Conservation (phyloP, 1,139 yeast genomes). For the Hemisphaericaspora subhashii region DNA sequence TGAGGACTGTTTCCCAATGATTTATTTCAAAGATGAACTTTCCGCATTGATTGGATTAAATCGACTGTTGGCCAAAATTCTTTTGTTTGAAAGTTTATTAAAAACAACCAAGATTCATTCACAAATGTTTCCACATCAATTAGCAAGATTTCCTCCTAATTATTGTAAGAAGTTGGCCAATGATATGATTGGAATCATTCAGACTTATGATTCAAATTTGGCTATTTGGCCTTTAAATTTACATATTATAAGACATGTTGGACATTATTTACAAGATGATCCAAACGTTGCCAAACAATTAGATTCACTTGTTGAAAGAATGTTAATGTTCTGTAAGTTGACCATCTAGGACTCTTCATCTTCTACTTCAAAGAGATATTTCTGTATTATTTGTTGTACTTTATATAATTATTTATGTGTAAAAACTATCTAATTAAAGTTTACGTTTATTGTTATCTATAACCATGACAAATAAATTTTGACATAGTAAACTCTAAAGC, state of each 20-base stretch:
- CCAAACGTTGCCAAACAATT: slow-evolving; percentile 27
- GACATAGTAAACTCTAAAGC: no score
- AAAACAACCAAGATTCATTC: slow-evolving; percentile 20
- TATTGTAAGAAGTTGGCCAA: slow-evolving; percentile 31
- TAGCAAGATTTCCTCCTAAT: slow-evolving; percentile 24
- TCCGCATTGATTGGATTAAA: slow-evolving; percentile 36
- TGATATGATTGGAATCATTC: slow-evolving; percentile 39
- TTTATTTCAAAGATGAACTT: slow-evolving; percentile 36
- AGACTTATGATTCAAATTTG: slow-evolving; percentile 34
- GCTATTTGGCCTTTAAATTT: slow-evolving; percentile 38
- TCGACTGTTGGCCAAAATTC: slow-evolving; percentile 31
- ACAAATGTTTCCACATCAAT: slow-evolving; percentile 20
- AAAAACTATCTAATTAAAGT: no score
- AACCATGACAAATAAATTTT: no score
- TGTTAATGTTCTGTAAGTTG: slow-evolving; percentile 27
- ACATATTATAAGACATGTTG: slow-evolving; percentile 33
- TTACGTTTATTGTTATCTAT: no score
- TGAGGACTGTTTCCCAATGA: slow-evolving; percentile 30
- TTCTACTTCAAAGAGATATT: no score
- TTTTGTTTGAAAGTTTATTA: slow-evolving; percentile 31
- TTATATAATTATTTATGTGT: no score
- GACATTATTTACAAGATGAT: slow-evolving; percentile 29
- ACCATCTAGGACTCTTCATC: no score
- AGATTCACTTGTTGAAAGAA: slow-evolving; percentile 26
- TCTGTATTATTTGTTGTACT: no score